Conservation (phyloP, 768 basidiomycete species). For the Collybia mongolica region DNA sequence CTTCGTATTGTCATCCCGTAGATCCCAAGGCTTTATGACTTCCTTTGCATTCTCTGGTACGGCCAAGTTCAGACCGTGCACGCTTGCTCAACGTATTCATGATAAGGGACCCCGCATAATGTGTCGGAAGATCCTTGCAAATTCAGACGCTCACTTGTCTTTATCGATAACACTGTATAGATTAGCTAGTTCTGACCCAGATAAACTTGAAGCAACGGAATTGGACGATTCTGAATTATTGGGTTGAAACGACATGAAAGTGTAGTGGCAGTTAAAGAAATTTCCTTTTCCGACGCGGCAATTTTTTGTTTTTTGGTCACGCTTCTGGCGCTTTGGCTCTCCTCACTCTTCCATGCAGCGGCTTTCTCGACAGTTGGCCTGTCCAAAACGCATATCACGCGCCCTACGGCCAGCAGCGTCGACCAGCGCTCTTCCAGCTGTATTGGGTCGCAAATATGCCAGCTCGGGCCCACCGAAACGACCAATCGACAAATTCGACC, state of each 20-base stretch:
- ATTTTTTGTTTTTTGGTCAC: neutral
- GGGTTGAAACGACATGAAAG: constrained; percentile 14
- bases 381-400: constrained; percentile 21
- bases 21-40: constrained; percentile 81
- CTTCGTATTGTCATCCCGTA: constrained; percentile 63
- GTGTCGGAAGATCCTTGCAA: neutral
- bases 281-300: neutral
- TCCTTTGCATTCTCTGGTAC: constrained; percentile 79
- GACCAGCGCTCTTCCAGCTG: neutral
- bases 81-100: constrained; percentile 43
- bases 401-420: constrained; percentile 18
- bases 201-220: constrained; percentile 44
- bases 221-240: constrained; percentile 28
- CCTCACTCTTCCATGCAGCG: constrained; percentile 16
- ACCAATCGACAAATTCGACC: constrained; percentile 15
- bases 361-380: constrained; percentile 16
- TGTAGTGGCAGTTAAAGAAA: too few species aligned
- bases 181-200: constrained; percentile 50
- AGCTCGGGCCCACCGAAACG: constrained; percentile 7
- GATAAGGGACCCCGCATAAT: constrained; percentile 17
- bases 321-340: neutral
- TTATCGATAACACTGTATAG: constrained; percentile 61
- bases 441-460: constrained; percentile 13
- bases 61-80: constrained; percentile 76
- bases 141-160: constrained; percentile 52